A percentile compares a stretch with the other conserved stretches of the same genome.
Evolutionary conservation across 768 basidiomycete genomes (phyloP).

Genomic region (Mycena galericulata): DNA sequence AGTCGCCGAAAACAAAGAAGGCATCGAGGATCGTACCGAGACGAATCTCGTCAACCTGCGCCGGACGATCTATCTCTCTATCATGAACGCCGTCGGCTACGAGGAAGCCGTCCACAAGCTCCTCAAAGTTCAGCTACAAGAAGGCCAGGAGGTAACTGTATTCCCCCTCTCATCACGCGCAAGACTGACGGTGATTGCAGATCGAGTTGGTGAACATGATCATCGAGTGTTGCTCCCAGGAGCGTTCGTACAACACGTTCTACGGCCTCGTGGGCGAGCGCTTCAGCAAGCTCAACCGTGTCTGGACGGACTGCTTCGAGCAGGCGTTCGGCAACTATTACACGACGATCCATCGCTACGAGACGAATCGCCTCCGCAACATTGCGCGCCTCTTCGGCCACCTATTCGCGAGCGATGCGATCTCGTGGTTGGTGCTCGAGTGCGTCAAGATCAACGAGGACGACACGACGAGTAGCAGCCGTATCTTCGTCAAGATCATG

Average conservation of each 20-base stretch:
- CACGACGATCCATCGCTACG: constrained; percentile 97
- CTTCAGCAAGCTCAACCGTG: constrained; percentile 94
- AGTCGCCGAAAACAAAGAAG: constrained; percentile 85
- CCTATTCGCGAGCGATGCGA: constrained; percentile 84
- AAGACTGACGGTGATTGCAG: constrained; percentile 53
- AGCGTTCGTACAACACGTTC: constrained; percentile 97
- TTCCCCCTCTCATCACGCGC: not conserved
- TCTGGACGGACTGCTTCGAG: constrained; percentile 94
- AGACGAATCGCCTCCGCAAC: constrained; percentile 97
- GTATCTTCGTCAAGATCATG: constrained; percentile 98
- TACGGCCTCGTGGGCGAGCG: constrained; percentile 97
- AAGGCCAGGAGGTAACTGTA: constrained; percentile 87
- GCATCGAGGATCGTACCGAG: constrained; percentile 94
- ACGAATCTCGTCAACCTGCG: constrained; percentile 97
- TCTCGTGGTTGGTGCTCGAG: constrained; percentile 90
- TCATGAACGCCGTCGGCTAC: constrained; percentile 98
- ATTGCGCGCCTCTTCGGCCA: constrained; percentile 98
- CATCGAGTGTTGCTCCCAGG: constrained; percentile 99
- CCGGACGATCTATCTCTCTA: constrained; percentile 94
- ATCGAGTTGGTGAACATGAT: constrained; percentile 98
- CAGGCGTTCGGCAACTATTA: constrained; percentile 91
- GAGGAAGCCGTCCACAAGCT: constrained; percentile 99
- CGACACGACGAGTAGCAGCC: constrained; percentile 94
- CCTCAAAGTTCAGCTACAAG: constrained; percentile 90
- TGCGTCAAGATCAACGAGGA: constrained; percentile 96